Evolutionary conservation across 495 filamentous ascomycete genomes (phyloP).

Genomic region (Aspergillus haitiensis): DNA sequence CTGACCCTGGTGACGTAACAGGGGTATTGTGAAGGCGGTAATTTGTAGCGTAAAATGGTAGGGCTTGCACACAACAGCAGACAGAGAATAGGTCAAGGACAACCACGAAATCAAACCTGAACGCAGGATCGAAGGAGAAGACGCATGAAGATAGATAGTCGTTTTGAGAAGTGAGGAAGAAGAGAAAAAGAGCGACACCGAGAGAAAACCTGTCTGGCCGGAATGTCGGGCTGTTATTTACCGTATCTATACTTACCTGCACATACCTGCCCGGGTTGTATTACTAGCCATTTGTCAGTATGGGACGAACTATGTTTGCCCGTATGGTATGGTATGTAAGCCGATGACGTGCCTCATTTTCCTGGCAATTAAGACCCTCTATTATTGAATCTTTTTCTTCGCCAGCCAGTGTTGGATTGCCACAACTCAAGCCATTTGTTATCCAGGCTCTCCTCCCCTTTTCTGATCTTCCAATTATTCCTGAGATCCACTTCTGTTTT

Average conservation of each 20-base stretch:
- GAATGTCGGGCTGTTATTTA: conserved; percentile 6
- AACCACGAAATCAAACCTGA: background rate
- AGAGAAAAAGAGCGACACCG: conserved; percentile 4
- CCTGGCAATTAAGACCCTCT: background rate
- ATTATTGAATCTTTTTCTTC: background rate
- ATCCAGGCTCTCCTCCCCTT: background rate
- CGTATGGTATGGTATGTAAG: background rate
- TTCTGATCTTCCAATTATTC: background rate
- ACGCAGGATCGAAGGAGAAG: background rate
- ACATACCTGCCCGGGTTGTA: too few species aligned
- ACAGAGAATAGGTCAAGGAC: background rate
- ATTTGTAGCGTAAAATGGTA: too few species aligned
- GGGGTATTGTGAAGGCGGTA: background rate
- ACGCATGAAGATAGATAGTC: background rate
- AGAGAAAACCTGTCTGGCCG: conserved; percentile 6
- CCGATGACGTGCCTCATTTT: conserved; percentile 17
- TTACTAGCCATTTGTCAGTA: background rate
- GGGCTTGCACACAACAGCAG: too few species aligned
- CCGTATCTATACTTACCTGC: background rate
- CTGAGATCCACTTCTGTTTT: background rate
- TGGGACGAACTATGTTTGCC: conserved; percentile 8
- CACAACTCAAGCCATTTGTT: conserved; percentile 18
- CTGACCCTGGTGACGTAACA: conserved; percentile 12
- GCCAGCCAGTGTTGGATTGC: background rate
- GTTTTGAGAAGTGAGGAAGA: conserved; percentile 6